Conservation (phyloP, 1,139 yeast species). For the Nakaseomyces glabratus region DNA sequence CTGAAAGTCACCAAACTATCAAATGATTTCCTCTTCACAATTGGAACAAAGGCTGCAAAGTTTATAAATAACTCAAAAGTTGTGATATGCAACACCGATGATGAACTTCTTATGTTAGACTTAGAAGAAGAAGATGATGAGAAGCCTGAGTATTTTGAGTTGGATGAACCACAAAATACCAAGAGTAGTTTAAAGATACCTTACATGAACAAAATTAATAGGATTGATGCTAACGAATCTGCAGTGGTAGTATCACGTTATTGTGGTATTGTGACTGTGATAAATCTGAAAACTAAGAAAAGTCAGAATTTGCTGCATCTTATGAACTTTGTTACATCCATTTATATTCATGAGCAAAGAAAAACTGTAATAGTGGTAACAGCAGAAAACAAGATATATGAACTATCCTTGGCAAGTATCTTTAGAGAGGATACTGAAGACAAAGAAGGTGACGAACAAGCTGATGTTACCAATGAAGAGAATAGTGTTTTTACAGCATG, state of each 20-base stretch:
- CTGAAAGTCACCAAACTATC: constrained; percentile 46
- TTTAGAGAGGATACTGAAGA: constrained; percentile 6
- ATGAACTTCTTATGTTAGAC: constrained; percentile 48
- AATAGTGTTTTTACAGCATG: constrained; percentile 53
- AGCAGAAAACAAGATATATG: constrained; percentile 66
- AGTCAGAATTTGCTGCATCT: constrained; percentile 40
- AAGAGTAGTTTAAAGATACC: constrained; percentile 30
- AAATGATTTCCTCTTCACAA: constrained; percentile 34
- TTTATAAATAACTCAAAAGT: constrained; percentile 41
- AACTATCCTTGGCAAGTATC: constrained; percentile 36
- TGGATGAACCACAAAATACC: constrained; percentile 30
- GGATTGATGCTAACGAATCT: constrained; percentile 39
- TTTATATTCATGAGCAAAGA: constrained; percentile 42
- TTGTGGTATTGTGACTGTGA: constrained; percentile 58
- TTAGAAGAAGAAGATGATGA: constrained; percentile 38
- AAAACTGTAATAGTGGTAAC: constrained; percentile 57
- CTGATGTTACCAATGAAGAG: constrained; percentile 13
- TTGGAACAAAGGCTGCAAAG: constrained; percentile 51
- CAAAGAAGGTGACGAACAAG: constrained; percentile 15
- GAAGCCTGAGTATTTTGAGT: constrained; percentile 33
- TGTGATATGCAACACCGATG: constrained; percentile 54
- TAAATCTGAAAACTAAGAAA: constrained; percentile 30
- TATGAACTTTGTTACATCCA: constrained; percentile 52
- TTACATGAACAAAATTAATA: constrained; percentile 41
- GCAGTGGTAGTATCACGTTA: constrained; percentile 49